Conservation (phyloP, 352 stramenopile genomes). For the Phytophthora syringae region DNA sequence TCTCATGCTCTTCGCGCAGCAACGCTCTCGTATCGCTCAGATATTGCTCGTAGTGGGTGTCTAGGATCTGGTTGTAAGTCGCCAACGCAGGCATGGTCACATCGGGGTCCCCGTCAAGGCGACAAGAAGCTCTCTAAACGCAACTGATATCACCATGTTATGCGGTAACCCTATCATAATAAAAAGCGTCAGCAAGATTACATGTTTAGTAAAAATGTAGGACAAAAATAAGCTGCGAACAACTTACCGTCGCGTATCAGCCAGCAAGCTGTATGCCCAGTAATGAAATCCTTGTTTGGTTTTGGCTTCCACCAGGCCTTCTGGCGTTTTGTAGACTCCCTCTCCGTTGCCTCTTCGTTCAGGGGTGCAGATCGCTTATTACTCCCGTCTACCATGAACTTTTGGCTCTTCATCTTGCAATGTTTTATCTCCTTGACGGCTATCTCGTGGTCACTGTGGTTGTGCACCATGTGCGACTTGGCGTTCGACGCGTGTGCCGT, state of each 20-base stretch:
- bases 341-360: neutral
- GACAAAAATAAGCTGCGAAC: neutral
- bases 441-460: neutral
- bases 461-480: neutral
- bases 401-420: no score
- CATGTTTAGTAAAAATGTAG: neutral
- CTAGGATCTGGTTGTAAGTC: neutral
- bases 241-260: neutral
- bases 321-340: neutral
- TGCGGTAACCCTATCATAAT: neutral
- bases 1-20: neutral
- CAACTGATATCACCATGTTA: neutral
- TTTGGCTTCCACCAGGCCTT: neutral
- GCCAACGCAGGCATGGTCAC: neutral
- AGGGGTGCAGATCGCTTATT: neutral
- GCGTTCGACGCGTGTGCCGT: neutral
- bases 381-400: neutral
- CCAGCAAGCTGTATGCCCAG: neutral
- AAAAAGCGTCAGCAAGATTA: neutral
- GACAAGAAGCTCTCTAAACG: neutral
- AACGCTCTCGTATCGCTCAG: neutral
- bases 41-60: neutral
- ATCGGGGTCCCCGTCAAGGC: neutral
- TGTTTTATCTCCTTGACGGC: neutral
- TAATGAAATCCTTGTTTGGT: neutral